A percentile compares a stretch with the other conserved stretches of the same genome.
phyloP scores from a whole-genome alignment of 148 eudicot species.

The Suaeda aralocaspica region DNA sequence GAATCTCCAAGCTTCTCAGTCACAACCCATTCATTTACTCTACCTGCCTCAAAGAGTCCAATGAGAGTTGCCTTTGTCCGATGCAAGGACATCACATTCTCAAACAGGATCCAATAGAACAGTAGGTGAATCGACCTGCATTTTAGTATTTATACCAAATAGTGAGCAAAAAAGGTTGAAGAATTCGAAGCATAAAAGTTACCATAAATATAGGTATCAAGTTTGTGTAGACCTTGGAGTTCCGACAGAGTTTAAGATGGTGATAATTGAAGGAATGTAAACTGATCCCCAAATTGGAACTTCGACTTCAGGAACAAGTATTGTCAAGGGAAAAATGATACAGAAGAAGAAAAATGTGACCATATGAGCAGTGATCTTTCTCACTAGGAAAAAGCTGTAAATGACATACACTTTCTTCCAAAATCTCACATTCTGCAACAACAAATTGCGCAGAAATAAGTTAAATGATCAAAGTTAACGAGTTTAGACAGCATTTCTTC shows the following conservation, averaged over 20 bases:
- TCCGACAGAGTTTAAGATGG: constrained; percentile 82
- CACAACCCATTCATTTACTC: constrained; percentile 97
- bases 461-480: not conserved
- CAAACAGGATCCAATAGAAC: constrained; percentile 92
- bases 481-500: not conserved
- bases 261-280: constrained; percentile 81
- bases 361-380: constrained; percentile 88
- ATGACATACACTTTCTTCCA: constrained; percentile 91
- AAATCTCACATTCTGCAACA: constrained; percentile 67
- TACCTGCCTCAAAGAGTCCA: constrained; percentile 78
- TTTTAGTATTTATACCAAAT: not conserved
- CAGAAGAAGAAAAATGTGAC: constrained; percentile 88
- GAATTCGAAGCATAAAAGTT: not conserved
- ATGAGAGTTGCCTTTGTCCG: constrained; percentile 91
- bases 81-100: constrained; percentile 97
- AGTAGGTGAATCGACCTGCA: constrained; percentile 84
- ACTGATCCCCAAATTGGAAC: constrained; percentile 90
- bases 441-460: not conserved
- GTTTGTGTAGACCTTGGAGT: constrained; percentile 66
- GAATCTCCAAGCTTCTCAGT: constrained; percentile 95
- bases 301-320: constrained; percentile 78
- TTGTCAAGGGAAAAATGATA: constrained; percentile 66
- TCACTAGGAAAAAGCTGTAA: constrained; percentile 92
- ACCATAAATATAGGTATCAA: not conserved
- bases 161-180: not conserved